Percentiles rank a stretch among this genome's conserved stretches.
Evolutionary conservation across 805 yeast species (phyloP).

Genomic region (Zygotorulaspora danielsina): DNA sequence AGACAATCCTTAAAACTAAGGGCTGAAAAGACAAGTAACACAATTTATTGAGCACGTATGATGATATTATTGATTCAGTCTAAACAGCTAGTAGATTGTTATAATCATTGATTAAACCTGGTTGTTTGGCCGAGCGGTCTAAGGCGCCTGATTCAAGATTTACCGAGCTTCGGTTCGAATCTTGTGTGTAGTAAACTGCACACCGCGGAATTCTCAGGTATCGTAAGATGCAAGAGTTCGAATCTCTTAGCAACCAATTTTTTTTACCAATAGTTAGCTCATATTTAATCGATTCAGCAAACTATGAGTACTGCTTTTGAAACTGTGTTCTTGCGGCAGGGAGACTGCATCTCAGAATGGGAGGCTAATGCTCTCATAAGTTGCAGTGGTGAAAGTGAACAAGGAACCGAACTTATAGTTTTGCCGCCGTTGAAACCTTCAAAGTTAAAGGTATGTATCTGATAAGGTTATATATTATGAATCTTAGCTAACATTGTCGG

Average conservation of each 20-base stretch:
- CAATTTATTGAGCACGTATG: no score
- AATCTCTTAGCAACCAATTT: slow-evolving; percentile 24
- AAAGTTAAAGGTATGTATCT: slow-evolving; percentile 10
- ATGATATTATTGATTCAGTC: no score
- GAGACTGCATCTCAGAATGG: slow-evolving; percentile 9
- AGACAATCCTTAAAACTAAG: no score
- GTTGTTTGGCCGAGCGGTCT: slow-evolving; percentile 28
- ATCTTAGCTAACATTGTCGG: not conserved
- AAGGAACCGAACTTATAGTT: slow-evolving; percentile 2
- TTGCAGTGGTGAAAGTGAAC: slow-evolving; percentile 2
- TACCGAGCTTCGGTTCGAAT: slow-evolving; percentile 9
- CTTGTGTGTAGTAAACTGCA: slow-evolving; percentile 13
- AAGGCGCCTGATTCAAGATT: slow-evolving; percentile 25
- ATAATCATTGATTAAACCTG: no score
- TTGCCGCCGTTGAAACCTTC: slow-evolving; percentile 18
- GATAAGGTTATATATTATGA: no score
- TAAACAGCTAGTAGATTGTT: no score
- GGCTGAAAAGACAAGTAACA: no score
- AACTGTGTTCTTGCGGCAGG: slow-evolving; percentile 5
- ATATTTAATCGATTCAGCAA: no score
- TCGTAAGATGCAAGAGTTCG: slow-evolving; percentile 28
- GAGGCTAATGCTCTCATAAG: not conserved
- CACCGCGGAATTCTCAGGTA: slow-evolving; percentile 20
- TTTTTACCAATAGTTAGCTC: no score
- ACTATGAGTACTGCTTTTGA: slow-evolving; percentile 6